Base-by-base conservation (phyloP, 169 alveolate species). In the Cryptosporidium felis region DNA sequence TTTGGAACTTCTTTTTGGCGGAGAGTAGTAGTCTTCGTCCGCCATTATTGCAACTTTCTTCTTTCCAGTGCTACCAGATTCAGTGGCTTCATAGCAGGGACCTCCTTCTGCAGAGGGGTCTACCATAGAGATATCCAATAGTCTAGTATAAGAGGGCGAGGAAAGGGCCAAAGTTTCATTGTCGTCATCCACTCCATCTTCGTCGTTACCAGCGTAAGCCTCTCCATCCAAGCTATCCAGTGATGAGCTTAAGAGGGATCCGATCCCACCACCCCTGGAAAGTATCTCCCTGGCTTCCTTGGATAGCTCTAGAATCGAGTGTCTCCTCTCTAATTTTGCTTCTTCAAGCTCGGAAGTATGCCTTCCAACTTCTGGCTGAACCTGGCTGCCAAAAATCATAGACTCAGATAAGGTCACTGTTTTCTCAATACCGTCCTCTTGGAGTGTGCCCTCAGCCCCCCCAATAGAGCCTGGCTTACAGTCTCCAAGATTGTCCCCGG, bases 101-200 rank as follows among this genome's bases (percentile, higher is more conserved):
- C 46, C 44, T 21, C 14, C 62, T 0, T 5, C 14, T 32, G 26
- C 44, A 26, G 63, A 28, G 9, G 74, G 41, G 45, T 26, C 85
- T 3, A 45, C 2, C 34, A 74, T 34, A 53, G 28, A 16, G 10
- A 74, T 74, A 36, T 74, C 85, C 16, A 74, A 56, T 5, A 74
- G 8, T 12, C 67, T n/a, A 30, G 85, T 74, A 53, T 56, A 36
- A n/a, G 85, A 74, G 10, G 85, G 85, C 8, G 85, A 74, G 16
- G 85, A 74, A 53, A 74, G 60, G 16, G 85, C 85, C 12, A 74
- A 9, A 5, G 85, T 74, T 5, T 49, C 85, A 56, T 49, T 74
- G 18, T 74, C 85, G 18, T 74, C 85, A 36, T 74, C 46, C 18
- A 5, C 5, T 3, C 26, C 26, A 63, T 63, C 61, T 14, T 44